These are phyloP conservation scores for Leccinellum luteum DNA, from an alignment of 768 basidiomycete species.

Conservation along the genomic window DNA sequence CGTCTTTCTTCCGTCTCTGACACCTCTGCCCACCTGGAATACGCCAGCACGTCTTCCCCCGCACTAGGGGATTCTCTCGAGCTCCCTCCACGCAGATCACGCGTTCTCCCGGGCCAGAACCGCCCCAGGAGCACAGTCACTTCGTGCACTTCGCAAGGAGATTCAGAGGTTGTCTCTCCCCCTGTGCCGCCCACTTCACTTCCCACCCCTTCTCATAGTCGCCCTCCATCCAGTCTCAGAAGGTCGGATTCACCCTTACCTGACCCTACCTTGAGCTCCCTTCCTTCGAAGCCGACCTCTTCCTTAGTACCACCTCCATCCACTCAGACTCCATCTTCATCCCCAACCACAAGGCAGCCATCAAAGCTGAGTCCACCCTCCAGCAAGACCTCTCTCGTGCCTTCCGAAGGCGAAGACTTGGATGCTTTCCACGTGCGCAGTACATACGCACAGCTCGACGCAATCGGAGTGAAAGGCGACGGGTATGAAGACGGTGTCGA, in stretches of 20 bases:
- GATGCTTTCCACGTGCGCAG: constrained; percentile 82
- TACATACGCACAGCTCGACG: constrained; percentile 88
- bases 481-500: constrained; percentile 94
- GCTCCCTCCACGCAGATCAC: constrained; percentile 26
- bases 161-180: constrained; percentile 17
- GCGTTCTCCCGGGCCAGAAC: constrained; percentile 18
- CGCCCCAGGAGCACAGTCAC: constrained; percentile 25
- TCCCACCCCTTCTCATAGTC: constrained; percentile 29
- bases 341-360: constrained; percentile 22
- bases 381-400: constrained; percentile 61
- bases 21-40: constrained; percentile 21
- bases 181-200: constrained; percentile 18
- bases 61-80: constrained; percentile 17
- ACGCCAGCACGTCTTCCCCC: constrained; percentile 18
- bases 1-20: constrained; percentile 14
- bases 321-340: constrained; percentile 36
- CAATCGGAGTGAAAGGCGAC: constrained; percentile 89
- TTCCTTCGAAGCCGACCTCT: constrained; percentile 16
- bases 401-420: constrained; percentile 76
- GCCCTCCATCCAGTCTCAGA: constrained; percentile 24
- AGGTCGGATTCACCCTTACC: constrained; percentile 25
- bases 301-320: constrained; percentile 30
- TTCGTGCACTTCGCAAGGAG: constrained; percentile 27
- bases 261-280: constrained; percentile 18
- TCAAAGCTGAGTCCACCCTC: constrained; percentile 36